Conservation (phyloP, 1,284 basidiomycete genomes). For the Fomitiporia mediterranea region DNA sequence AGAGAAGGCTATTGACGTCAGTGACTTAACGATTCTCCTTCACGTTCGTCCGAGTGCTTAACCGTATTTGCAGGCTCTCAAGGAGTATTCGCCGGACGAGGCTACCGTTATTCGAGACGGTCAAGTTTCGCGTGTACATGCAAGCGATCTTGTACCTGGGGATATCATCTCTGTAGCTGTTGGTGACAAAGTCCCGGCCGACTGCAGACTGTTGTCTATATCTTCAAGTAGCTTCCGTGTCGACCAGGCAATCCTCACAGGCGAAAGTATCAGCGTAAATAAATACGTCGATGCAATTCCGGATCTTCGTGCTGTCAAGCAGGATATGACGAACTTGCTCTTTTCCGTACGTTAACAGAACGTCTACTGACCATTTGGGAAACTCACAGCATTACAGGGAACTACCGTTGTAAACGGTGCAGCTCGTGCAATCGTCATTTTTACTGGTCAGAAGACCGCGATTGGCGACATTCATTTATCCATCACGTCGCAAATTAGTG, state of each 20-base stretch:
- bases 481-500: conserved; percentile 82
- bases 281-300: conserved; percentile 67
- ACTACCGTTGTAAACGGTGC: conserved; percentile 92
- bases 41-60: conserved; percentile 15
- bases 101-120: conserved; percentile 84
- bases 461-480: conserved; percentile 95
- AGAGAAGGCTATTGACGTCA: conserved; percentile 90
- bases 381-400: conserved; percentile 46
- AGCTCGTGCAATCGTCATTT: conserved; percentile 79
- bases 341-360: conserved; percentile 66
- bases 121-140: conserved; percentile 68
- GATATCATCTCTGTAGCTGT: conserved; percentile 88
- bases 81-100: conserved; percentile 93
- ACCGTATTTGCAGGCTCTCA: conserved; percentile 65
- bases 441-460: conserved; percentile 82
- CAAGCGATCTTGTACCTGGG: conserved; percentile 87
- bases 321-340: conserved; percentile 93
- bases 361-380: neutral
- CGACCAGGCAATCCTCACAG: conserved; percentile 93
- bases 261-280: conserved; percentile 84
- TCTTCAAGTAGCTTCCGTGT: conserved; percentile 89
- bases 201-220: conserved; percentile 84
- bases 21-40: conserved; percentile 31
- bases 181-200: conserved; percentile 92
- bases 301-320: conserved; percentile 81